Evolutionary conservation across 140 eudicot species (phyloP), one percentile per base, ranked within the genome.

Genomic region (Ambrosia hybrid): DNA sequence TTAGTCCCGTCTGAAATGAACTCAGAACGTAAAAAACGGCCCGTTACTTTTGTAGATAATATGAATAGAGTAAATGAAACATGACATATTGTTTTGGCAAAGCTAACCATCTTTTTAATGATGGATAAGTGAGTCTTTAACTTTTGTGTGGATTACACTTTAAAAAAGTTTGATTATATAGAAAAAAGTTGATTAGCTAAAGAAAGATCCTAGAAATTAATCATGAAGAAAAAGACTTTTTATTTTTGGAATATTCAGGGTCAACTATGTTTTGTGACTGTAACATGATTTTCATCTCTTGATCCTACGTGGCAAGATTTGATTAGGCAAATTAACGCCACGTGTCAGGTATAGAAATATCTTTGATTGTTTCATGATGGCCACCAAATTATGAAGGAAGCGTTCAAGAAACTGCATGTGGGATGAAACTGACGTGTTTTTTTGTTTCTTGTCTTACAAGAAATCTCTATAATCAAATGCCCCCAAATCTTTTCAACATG

Each of bases 1-100:
- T 76, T 9, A 51, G 65, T 9, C 59, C 89, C 86, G 77, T 85
- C 89, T 10, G 80, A 81, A 45, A 76, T 52, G 45, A 81, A 72
- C 58, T 61, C 73, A 4, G 84, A 75, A 64, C 21, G 86, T 38
- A 85, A 68, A 57, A 76, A 0, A 9, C 86, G 78, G 56, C 81
- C 73, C 10, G 76, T 68, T 16, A 68, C 86, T 17, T 68, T 59
- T 13, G 51, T 63, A 11, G 49, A 57, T 33, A 78, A 61, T 5
- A 71, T 36, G 30, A 71, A 51, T 12, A 85, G 62, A 43, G 76
- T 70, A 70, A 68, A 57, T 3, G 59, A 68, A 39, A 71, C 72
- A 51, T 12, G 75, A 34, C 9, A 75, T 1, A 64, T 37, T 3
- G 67, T 37, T 51, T 73, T 85, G 16, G 71, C 3, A 9, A 73